phyloP scores from a whole-genome alignment of 768 basidiomycete species.

The Tylopilus sp. region DNA sequence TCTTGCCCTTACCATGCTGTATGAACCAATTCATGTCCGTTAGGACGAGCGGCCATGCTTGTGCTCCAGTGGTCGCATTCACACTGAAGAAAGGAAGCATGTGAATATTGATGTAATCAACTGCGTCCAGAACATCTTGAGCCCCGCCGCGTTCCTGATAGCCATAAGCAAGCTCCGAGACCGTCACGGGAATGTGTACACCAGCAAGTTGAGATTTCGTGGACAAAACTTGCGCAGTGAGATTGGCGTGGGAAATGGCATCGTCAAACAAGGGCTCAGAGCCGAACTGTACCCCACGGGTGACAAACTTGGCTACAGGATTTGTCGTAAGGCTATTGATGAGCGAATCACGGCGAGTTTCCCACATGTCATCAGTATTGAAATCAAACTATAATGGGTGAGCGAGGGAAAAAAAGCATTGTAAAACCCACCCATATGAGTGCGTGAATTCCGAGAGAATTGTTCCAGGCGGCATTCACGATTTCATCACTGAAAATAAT shows the following conservation, averaged over 20 bases:
- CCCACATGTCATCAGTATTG: constrained; percentile 43
- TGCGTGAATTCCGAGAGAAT: constrained; percentile 65
- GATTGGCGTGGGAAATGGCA: constrained; percentile 45
- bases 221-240: constrained; percentile 48
- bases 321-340: constrained; percentile 54
- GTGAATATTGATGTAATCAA: constrained; percentile 65
- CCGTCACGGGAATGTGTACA: constrained; percentile 62
- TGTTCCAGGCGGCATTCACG: constrained; percentile 65
- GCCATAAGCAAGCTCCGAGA: constrained; percentile 62
- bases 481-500: constrained; percentile 45
- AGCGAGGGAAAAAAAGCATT: neutral
- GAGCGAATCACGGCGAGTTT: constrained; percentile 49
- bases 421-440: constrained; percentile 60
- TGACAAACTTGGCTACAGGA: constrained; percentile 60
- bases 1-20: constrained; percentile 58
- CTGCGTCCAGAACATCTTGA: constrained; percentile 50
- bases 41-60: constrained; percentile 61
- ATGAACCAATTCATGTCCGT: constrained; percentile 67
- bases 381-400: constrained; percentile 34
- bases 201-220: constrained; percentile 48
- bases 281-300: constrained; percentile 67
- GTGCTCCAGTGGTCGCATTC: constrained; percentile 38
- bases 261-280: constrained; percentile 65
- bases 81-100: constrained; percentile 65
- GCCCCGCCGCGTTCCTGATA: constrained; percentile 53